Base-by-base conservation (phyloP, 768 basidiomycete species). In the Collybia nuda region DNA sequence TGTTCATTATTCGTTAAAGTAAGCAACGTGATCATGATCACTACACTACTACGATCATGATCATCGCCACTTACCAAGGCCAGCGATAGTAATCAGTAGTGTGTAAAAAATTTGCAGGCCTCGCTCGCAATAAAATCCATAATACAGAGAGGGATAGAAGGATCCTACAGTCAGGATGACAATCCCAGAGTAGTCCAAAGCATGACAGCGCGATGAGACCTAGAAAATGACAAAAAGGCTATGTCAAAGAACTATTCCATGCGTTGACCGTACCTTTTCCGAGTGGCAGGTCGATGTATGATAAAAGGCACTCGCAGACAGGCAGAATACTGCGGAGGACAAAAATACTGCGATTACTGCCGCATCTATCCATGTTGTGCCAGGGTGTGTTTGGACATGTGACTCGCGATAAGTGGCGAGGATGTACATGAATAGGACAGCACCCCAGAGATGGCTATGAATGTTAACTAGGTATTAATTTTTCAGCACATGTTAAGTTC, bases 141-240 rank as follows among this genome's bases (percentile, higher is more conserved):
- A 93, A 62, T 86, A 88, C 36, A 94, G 70, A 54, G 76, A 81
- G 5, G 92, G 88, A 56, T 82, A 82, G 65, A 86, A 86, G 28
- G 90, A 92, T 21, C 92, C 93, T 39, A 88, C 83, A 37, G 74
- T 90, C 48, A 91, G 76, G 26, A 84, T 77, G 43, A 87, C 79
- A 55, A 96, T 96, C 9, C 93, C 93, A 23, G 88, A 70, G 65
- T 94, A 88, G 67, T 89, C 90, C 40, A 87, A 68, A 14, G 78
- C 75, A 63, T 88, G 80, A 62, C 83, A 91, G 45, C 69, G 69
- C 32, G 74, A 66, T 23, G 80, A 71, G 38, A 86, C 79, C 87
- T 88, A 52, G 23, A 48, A n/a, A 23, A 18, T 47, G 40, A 47
- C 17, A 62, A 37, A 29, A 35, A 28, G 21, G 46, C 40, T 18